These are phyloP conservation scores for Fomitiporia mediterranea DNA, from an alignment of 1,284 basidiomycete species.

Conservation along the genomic window DNA sequence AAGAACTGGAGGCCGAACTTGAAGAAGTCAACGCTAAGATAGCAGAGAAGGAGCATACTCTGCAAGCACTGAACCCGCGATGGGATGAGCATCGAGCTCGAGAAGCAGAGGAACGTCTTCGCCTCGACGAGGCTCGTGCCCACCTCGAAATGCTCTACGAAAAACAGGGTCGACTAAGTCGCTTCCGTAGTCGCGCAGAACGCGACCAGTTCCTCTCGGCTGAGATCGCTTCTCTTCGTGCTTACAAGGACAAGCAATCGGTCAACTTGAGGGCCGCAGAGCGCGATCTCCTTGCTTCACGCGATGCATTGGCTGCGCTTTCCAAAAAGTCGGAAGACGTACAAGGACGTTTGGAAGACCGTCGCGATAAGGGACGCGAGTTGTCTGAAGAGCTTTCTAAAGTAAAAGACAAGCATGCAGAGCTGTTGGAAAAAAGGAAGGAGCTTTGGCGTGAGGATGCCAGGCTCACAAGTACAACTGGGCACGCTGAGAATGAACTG, in stretches of 20 bases:
- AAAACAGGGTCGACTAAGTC: slow-evolving; percentile 83
- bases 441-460: slow-evolving; percentile 95
- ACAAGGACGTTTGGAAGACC: slow-evolving; percentile 71
- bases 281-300: slow-evolving; percentile 43
- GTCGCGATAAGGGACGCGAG: slow-evolving; percentile 63
- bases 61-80: slow-evolving; percentile 60
- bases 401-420: slow-evolving; percentile 70
- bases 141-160: slow-evolving; percentile 72
- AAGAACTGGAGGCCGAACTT: slow-evolving; percentile 67
- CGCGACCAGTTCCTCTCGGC: slow-evolving; percentile 74
- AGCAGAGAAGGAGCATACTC: slow-evolving; percentile 52
- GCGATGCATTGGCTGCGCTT: slow-evolving; percentile 48
- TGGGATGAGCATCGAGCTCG: slow-evolving; percentile 55
- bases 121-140: slow-evolving; percentile 69
- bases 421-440: slow-evolving; percentile 78
- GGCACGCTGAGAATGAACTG: slow-evolving; percentile 76
- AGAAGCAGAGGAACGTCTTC: slow-evolving; percentile 65
- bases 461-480: slow-evolving; percentile 74
- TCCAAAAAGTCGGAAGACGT: slow-evolving; percentile 59
- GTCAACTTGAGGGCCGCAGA: slow-evolving; percentile 45
- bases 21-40: slow-evolving; percentile 57
- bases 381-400: slow-evolving; percentile 60
- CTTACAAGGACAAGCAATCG: slow-evolving; percentile 49
- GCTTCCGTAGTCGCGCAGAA: slow-evolving; percentile 80
- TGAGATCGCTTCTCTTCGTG: slow-evolving; percentile 69